Evolutionary conservation across 2,329 filamentous ascomycete species (phyloP).

Genomic region (Drechslerella stenobrocha): DNA sequence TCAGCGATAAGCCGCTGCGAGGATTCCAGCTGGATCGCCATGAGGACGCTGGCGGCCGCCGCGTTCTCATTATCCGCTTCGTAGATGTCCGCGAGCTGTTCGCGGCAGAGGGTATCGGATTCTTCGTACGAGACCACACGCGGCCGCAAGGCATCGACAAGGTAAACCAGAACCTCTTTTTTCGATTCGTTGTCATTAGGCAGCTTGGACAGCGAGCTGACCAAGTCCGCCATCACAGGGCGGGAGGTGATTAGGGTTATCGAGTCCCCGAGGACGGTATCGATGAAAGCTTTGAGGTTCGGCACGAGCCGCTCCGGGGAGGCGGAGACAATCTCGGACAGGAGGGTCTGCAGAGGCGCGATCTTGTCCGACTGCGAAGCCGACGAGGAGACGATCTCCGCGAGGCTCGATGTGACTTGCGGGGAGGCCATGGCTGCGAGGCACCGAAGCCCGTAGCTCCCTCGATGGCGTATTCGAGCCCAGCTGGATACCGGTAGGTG

Average conservation of each 20-base stretch:
- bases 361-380: slow-evolving; percentile 60
- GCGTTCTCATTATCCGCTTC: slow-evolving; percentile 79
- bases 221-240: slow-evolving; percentile 69
- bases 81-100: slow-evolving; percentile 79
- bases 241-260: slow-evolving; percentile 77
- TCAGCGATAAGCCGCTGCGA: slow-evolving; percentile 82
- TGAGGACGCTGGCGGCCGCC: slow-evolving; percentile 74
- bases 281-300: slow-evolving; percentile 70
- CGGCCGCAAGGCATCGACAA: slow-evolving; percentile 69
- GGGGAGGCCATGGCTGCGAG: slow-evolving; percentile 34
- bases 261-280: slow-evolving; percentile 68
- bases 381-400: slow-evolving; percentile 54
- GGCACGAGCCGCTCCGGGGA: slow-evolving; percentile 59
- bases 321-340: slow-evolving; percentile 61
- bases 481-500: no score
- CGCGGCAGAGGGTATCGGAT: slow-evolving; percentile 76
- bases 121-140: slow-evolving; percentile 78
- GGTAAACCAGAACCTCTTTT: slow-evolving; percentile 74
- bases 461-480: no score
- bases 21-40: slow-evolving; percentile 83
- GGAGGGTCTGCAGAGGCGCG: slow-evolving; percentile 63
- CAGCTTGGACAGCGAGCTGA: slow-evolving; percentile 65
- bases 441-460: slow-evolving; percentile 8
- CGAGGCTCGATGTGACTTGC: slow-evolving; percentile 29
- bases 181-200: slow-evolving; percentile 65